Conservation (phyloP, 192 early-diverging fungal species). For the Podila minutissima region DNA sequence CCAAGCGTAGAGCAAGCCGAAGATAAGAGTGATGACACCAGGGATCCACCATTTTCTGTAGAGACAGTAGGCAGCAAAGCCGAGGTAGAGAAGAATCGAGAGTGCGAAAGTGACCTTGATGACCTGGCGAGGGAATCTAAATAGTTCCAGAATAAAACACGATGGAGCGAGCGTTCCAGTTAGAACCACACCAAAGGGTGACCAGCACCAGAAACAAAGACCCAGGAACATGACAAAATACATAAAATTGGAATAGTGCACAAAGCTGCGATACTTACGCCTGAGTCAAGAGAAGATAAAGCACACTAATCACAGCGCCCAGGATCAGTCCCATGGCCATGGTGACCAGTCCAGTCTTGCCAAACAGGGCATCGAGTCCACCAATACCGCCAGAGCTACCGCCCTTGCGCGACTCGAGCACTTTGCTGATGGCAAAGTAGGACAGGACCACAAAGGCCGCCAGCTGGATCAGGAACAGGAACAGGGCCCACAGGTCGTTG, state of each 20-base stretch:
- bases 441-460: conserved; percentile 40
- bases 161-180: background rate
- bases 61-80: conserved; percentile 63
- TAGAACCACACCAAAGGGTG: background rate
- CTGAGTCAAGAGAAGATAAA: conserved; percentile 66
- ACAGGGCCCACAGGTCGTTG: conserved; percentile 50
- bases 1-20: conserved; percentile 62
- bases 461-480: conserved; percentile 46
- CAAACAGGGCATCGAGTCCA: conserved; percentile 11
- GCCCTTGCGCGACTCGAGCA: conserved; percentile 53
- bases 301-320: conserved; percentile 61
- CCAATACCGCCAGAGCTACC: conserved; percentile 63
- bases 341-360: conserved; percentile 50
- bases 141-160: background rate
- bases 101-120: conserved; percentile 63
- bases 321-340: conserved; percentile 54
- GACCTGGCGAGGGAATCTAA: conserved; percentile 21
- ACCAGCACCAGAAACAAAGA: background rate
- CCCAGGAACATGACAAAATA: background rate
- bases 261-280: conserved; percentile 19
- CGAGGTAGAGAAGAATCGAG: conserved; percentile 62
- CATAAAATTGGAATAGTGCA: background rate
- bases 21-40: conserved; percentile 60
- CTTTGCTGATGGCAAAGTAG: conserved; percentile 40
- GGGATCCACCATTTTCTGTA: conserved; percentile 64